phyloP scores from a whole-genome alignment of 2,329 filamentous ascomycete species.

The Xylaria sp. region DNA sequence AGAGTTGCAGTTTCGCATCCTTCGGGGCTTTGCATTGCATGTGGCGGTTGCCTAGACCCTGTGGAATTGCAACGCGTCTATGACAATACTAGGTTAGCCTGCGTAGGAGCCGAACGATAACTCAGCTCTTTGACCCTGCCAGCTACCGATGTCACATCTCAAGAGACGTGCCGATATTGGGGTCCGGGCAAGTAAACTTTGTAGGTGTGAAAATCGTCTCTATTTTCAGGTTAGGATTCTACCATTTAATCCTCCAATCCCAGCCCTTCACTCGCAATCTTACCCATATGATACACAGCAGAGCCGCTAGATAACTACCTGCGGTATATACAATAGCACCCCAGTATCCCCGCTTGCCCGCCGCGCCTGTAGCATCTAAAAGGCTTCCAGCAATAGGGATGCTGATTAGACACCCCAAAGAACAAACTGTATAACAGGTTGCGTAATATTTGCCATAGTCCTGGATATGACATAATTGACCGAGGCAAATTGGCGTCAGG shows the following conservation, averaged over 20 bases:
- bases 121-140: neutral
- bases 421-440: conserved; percentile 28
- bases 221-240: neutral
- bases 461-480: conserved; percentile 23
- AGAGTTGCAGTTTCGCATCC: conserved; percentile 4
- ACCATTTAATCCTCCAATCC: conserved; percentile 28
- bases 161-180: neutral
- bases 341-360: conserved; percentile 22
- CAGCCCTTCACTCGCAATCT: conserved; percentile 24
- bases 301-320: conserved; percentile 22
- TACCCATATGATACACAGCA: conserved; percentile 26
- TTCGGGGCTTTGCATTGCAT: conserved; percentile 14
- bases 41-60: neutral
- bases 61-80: neutral
- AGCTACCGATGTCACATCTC: neutral
- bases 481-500: conserved; percentile 25
- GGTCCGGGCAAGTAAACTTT: neutral
- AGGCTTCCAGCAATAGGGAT: conserved; percentile 30
- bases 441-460: conserved; percentile 30
- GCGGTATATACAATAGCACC: conserved; percentile 27
- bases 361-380: conserved; percentile 16
- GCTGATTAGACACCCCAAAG: conserved; percentile 25
- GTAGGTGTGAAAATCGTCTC: neutral
- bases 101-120: neutral
- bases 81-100: neutral